A percentile compares a stretch with the other conserved stretches of the same genome.
phyloP scores from a whole-genome alignment of 257 asterid genomes.

The Salvia rosmarinus region DNA sequence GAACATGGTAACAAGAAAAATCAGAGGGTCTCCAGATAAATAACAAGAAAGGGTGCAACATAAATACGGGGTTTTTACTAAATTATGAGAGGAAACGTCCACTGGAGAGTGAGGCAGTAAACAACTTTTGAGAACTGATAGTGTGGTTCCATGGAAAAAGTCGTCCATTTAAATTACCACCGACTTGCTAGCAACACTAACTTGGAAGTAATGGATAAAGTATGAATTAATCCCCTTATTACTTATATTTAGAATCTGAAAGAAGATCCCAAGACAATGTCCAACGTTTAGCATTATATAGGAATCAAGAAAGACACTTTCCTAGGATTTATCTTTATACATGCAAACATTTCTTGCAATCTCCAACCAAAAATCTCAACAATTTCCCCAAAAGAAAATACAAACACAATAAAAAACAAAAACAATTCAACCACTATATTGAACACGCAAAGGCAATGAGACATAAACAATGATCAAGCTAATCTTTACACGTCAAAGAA shows the following conservation, averaged over 20 bases:
- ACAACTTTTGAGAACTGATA: not conserved
- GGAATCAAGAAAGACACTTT: not conserved
- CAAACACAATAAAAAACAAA: not conserved
- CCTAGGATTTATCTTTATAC: not conserved
- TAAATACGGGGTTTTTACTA: not conserved
- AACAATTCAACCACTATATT: not conserved
- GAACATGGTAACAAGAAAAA: constrained; percentile 16
- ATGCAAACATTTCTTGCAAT: not conserved
- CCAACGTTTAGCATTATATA: not conserved
- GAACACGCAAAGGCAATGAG: not conserved
- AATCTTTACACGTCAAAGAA: constrained; percentile 17
- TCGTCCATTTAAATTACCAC: not conserved
- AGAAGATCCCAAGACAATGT: constrained; percentile 2
- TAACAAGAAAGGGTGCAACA: constrained; percentile 13
- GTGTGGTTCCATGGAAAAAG: not conserved
- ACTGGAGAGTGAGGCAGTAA: not conserved
- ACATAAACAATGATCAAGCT: constrained; percentile 5
- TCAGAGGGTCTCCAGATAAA: not conserved
- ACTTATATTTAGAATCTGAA: not conserved
- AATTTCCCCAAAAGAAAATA: not conserved
- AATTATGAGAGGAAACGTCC: constrained; percentile 1
- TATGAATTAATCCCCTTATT: not conserved
- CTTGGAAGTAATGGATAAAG: not conserved
- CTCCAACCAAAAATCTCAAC: not conserved
- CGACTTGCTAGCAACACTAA: not conserved